Evolutionary conservation across 2,329 filamentous ascomycete genomes (phyloP).

Genomic region (Phaeosphaeriaceae sp.): DNA sequence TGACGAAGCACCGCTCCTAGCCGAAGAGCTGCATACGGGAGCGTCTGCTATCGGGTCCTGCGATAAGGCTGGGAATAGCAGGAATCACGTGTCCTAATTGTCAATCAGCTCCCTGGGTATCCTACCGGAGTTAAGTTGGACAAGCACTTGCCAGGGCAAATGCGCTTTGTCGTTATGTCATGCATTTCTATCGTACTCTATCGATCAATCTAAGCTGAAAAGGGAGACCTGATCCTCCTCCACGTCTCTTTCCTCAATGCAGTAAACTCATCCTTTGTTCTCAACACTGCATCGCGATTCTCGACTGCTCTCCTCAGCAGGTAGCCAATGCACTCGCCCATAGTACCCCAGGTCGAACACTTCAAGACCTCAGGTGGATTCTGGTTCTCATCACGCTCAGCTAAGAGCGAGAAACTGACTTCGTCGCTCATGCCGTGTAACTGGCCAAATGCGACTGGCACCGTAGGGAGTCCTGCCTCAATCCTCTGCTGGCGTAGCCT

Average conservation of each 20-base stretch:
- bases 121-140: too few relatives aligned
- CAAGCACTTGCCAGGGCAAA: too few relatives aligned
- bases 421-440: slow-evolving; percentile 97
- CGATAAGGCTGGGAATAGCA: not conserved
- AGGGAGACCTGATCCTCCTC: slow-evolving; percentile 18
- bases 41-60: not conserved
- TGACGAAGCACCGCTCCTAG: slow-evolving; percentile 7
- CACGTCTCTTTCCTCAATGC: slow-evolving; percentile 34
- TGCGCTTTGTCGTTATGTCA: not conserved
- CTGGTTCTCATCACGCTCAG: slow-evolving; percentile 24
- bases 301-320: slow-evolving; percentile 64
- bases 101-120: too few relatives aligned
- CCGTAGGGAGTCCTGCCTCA: slow-evolving; percentile 50
- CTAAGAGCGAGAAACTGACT: slow-evolving; percentile 65
- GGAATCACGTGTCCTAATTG: not conserved
- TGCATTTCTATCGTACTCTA: not conserved
- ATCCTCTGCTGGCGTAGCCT: slow-evolving; percentile 52
- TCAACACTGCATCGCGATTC: slow-evolving; percentile 66
- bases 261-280: slow-evolving; percentile 46
- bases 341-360: slow-evolving; percentile 63
- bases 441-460: slow-evolving; percentile 73
- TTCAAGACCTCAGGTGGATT: slow-evolving; percentile 61
- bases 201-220: slow-evolving; percentile 1
- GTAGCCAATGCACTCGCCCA: slow-evolving; percentile 81
- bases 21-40: slow-evolving; percentile 2